Conservation (phyloP, 306 rosid genomes). For the Prosopis cineraria region DNA sequence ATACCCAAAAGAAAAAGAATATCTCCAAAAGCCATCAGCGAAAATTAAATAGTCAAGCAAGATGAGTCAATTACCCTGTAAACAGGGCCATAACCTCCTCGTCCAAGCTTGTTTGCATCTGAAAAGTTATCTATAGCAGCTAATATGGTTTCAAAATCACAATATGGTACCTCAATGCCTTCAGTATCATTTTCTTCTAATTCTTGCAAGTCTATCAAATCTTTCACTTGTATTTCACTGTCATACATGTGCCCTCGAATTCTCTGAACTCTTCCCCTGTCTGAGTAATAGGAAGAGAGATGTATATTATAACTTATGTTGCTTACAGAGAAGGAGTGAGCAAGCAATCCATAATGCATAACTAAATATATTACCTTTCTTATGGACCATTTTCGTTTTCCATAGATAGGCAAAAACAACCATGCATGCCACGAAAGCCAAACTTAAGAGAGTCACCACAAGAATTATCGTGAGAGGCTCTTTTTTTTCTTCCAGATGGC, state of each 20-base stretch:
- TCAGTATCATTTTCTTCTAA: constrained; percentile 40
- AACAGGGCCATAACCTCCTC: constrained; percentile 68
- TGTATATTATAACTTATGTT: neutral
- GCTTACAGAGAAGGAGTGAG: neutral
- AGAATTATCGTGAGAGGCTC: neutral
- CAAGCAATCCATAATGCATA: neutral
- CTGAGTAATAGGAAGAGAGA: constrained; percentile 24
- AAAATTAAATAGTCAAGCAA: too few relatives aligned
- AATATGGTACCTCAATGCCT: constrained; percentile 47
- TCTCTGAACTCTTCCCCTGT: neutral
- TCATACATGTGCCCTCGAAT: constrained; percentile 19
- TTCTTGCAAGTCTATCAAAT: constrained; percentile 27
- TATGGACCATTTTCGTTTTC: constrained; percentile 21
- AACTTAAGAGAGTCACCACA: neutral
- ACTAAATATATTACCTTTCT: constrained; percentile 21
- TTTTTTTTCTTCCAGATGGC: neutral
- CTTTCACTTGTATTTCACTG: constrained; percentile 33
- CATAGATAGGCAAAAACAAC: neutral
- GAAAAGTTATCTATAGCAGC: constrained; percentile 55
- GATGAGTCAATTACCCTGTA: constrained; percentile 42
- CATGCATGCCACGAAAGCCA: constrained; percentile 1
- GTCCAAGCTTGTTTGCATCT: constrained; percentile 53
- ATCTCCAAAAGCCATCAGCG: too few relatives aligned
- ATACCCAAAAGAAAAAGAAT: too few relatives aligned
- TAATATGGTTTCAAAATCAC: constrained; percentile 34